A percentile compares a stretch with the other conserved stretches of the same genome.
These are phyloP conservation scores for Parathielavia appendiculata DNA, from an alignment of 495 filamentous ascomycete genomes.

Conservation along the genomic window DNA sequence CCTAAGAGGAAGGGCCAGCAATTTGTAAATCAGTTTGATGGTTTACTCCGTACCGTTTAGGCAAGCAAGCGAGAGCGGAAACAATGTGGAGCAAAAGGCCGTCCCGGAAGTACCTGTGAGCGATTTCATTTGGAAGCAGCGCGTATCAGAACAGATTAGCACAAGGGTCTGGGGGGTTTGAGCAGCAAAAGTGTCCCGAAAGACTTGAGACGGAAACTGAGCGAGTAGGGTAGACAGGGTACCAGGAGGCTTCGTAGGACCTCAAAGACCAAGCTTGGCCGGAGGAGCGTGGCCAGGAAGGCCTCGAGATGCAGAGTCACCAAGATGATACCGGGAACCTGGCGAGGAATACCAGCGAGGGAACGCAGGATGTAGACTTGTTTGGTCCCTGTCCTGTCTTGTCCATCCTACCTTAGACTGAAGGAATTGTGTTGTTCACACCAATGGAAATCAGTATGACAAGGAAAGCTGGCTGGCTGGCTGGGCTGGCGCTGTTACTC, in stretches of 20 bases:
- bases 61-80: constrained; percentile 32
- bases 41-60: constrained; percentile 26
- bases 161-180: constrained; percentile 28
- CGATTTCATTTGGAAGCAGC: constrained; percentile 37
- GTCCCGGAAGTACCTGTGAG: constrained; percentile 24
- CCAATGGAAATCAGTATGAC: constrained; percentile 23
- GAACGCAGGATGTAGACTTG: constrained; percentile 3
- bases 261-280: not conserved
- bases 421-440: constrained; percentile 17
- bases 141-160: constrained; percentile 40
- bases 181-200: constrained; percentile 18
- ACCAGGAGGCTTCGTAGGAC: constrained; percentile 13
- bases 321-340: constrained; percentile 18
- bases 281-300: constrained; percentile 9
- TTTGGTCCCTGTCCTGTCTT: not conserved
- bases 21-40: constrained; percentile 23
- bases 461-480: constrained; percentile 8
- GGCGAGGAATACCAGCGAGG: constrained; percentile 13
- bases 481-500: constrained; percentile 13
- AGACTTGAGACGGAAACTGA: constrained; percentile 19
- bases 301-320: constrained; percentile 14
- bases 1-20: constrained; percentile 16
- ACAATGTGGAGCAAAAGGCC: constrained; percentile 30
- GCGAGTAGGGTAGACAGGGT: constrained; percentile 12
- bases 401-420: not conserved